phyloP scores from a whole-genome alignment of 2,329 filamentous ascomycete species.

The Scopulariopsis brevicaulis region DNA sequence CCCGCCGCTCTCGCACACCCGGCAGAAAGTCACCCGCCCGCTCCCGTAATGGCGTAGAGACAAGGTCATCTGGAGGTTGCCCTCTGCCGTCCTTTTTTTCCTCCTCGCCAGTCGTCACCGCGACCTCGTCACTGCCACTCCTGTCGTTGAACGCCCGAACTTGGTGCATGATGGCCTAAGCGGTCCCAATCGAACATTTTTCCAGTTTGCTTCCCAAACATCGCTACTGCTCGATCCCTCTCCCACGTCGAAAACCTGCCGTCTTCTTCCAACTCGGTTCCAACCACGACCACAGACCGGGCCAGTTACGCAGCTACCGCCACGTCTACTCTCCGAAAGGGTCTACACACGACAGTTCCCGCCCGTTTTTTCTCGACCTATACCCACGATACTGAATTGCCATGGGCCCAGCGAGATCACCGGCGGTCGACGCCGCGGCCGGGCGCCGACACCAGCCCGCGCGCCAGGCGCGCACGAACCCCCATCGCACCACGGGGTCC shows the following conservation, averaged over 20 bases:
- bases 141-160: not conserved
- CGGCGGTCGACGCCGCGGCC: constrained; percentile 29
- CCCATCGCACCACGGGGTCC: constrained; percentile 33
- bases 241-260: not conserved
- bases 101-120: not conserved
- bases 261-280: not conserved
- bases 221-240: not conserved
- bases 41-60: not conserved
- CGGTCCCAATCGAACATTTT: constrained; percentile 6
- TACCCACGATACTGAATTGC: constrained; percentile 7
- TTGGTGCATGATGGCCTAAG: constrained; percentile 11
- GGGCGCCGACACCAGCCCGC: constrained; percentile 51
- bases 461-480: constrained; percentile 55
- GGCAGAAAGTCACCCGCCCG: constrained; percentile 4
- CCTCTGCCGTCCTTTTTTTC: constrained; percentile 1
- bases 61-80: constrained; percentile 2
- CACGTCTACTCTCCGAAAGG: not conserved
- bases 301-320: not conserved
- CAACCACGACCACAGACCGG: not conserved
- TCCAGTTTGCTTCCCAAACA: not conserved
- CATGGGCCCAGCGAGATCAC: constrained; percentile 46
- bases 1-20: not conserved
- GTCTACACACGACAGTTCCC: not conserved
- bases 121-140: not conserved
- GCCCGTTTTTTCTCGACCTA: not conserved